A percentile compares a stretch with the other conserved stretches of the same genome.
phyloP scores from a whole-genome alignment of 2,329 filamentous ascomycete species.

The Plectosphaerella plurivora region DNA sequence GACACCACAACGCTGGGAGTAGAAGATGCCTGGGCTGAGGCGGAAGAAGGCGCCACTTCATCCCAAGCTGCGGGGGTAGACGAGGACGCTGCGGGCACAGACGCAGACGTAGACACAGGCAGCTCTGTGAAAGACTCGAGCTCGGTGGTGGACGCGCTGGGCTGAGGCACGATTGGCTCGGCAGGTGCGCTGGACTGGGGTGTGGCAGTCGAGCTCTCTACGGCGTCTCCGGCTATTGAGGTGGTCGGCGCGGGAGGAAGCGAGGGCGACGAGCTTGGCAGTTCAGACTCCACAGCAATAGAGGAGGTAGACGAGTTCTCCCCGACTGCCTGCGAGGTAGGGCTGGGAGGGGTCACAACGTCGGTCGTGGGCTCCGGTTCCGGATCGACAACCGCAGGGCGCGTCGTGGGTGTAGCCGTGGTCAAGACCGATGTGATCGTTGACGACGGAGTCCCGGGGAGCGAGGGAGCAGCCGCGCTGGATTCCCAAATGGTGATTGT shows the following conservation, averaged over 20 bases:
- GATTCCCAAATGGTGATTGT: slow-evolving; percentile 8
- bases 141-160: too few species aligned
- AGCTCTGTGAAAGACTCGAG: too few species aligned
- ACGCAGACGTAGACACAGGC: too few species aligned
- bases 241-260: neutral
- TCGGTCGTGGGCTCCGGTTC: neutral
- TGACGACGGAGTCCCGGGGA: neutral
- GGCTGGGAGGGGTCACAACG: neutral
- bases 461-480: neutral
- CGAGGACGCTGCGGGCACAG: slow-evolving; percentile 5
- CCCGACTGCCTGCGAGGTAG: neutral
- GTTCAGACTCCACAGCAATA: neutral
- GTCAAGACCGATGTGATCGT: neutral
- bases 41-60: neutral
- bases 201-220: neutral
- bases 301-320: neutral
- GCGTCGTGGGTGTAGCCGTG: neutral
- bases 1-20: too few species aligned
- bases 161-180: slow-evolving; percentile 1
- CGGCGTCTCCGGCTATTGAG: neutral
- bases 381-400: neutral
- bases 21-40: neutral
- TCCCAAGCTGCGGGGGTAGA: neutral
- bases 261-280: neutral
- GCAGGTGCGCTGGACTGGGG: slow-evolving; percentile 2